Percentiles rank a stretch among this genome's conserved stretches.
phyloP scores from a whole-genome alignment of 306 rosid genomes.

The Arachis stenosperma region DNA sequence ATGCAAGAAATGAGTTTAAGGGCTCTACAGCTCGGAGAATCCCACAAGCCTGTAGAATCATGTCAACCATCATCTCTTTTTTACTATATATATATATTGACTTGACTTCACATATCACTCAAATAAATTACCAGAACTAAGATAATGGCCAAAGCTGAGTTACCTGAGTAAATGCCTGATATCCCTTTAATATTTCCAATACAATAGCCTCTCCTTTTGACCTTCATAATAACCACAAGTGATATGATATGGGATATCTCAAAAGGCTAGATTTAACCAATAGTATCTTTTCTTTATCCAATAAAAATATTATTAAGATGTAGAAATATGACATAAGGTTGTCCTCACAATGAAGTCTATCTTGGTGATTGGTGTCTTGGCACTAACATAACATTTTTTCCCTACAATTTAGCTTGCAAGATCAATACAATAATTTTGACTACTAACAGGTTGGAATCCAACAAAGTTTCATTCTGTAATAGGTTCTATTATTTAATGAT shows the following conservation, averaged over 20 bases:
- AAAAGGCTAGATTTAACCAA: background rate
- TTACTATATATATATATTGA: slow-evolving; percentile 21
- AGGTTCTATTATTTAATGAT: slow-evolving; percentile 15
- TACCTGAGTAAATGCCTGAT: slow-evolving; percentile 99
- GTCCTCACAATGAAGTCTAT: background rate
- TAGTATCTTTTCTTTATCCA: too few species aligned
- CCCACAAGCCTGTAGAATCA: slow-evolving; percentile 85
- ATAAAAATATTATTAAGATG: too few species aligned
- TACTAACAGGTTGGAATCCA: slow-evolving; percentile 15
- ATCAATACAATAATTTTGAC: slow-evolving; percentile 24
- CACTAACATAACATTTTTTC: slow-evolving; percentile 1
- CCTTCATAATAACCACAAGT: slow-evolving; percentile 57
- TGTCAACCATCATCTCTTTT: slow-evolving; percentile 30
- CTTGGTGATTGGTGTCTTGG: background rate
- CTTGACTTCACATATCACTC: slow-evolving; percentile 23
- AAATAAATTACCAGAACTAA: background rate
- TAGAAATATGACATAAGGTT: too few species aligned
- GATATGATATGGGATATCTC: slow-evolving; percentile 30
- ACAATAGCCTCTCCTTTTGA: slow-evolving; percentile 99
- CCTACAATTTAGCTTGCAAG: slow-evolving; percentile 17
- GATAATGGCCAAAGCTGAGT: slow-evolving; percentile 16
- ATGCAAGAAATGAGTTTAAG: slow-evolving; percentile 90
- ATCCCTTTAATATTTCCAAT: slow-evolving; percentile 94
- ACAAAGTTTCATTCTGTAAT: slow-evolving; percentile 11
- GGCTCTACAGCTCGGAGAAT: slow-evolving; percentile 95